Conservation (phyloP, 2,329 filamentous ascomycete species). For the Ophiostoma triangulosporum region DNA sequence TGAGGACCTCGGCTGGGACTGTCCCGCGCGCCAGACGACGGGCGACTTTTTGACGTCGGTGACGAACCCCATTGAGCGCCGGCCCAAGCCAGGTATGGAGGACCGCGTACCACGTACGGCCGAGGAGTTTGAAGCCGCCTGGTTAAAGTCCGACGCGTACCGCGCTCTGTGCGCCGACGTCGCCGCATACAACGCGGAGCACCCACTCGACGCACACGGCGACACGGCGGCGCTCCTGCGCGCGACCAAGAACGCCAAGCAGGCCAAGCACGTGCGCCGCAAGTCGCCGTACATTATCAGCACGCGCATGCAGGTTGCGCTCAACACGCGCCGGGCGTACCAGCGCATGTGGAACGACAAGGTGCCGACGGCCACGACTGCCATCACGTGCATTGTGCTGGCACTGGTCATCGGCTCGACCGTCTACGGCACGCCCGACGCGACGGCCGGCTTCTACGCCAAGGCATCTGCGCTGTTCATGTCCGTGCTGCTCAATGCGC, state of each 20-base stretch:
- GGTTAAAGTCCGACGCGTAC: slow-evolving; percentile 42
- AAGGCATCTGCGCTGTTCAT: slow-evolving; percentile 77
- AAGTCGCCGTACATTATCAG: slow-evolving; percentile 47
- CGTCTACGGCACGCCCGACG: slow-evolving; percentile 12
- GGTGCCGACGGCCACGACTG: slow-evolving; percentile 62
- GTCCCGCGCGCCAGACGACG: slow-evolving; percentile 51
- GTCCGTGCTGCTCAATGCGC: slow-evolving; percentile 73
- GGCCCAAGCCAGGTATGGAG: slow-evolving; percentile 36
- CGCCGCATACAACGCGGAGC: slow-evolving; percentile 37
- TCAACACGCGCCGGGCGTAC: slow-evolving; percentile 53
- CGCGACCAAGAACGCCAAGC: slow-evolving; percentile 37
- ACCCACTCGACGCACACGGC: slow-evolving; percentile 25
- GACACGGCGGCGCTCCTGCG: slow-evolving; percentile 31
- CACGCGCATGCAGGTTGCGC: slow-evolving; percentile 37
- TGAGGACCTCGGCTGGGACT: slow-evolving; percentile 50
- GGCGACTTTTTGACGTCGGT: slow-evolving; percentile 62
- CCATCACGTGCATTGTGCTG: slow-evolving; percentile 61
- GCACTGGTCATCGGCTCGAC: slow-evolving; percentile 12
- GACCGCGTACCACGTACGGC: slow-evolving; percentile 43
- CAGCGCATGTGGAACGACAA: slow-evolving; percentile 69
- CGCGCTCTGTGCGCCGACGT: slow-evolving; percentile 38
- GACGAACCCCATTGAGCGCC: slow-evolving; percentile 43
- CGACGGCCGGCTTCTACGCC: slow-evolving; percentile 30
- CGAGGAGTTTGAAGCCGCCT: slow-evolving; percentile 45
- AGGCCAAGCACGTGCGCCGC: slow-evolving; percentile 39